These are phyloP conservation scores for Thalia dealbata DNA, from an alignment of 176 grass and related monocot genomes.

Conservation along the genomic window DNA sequence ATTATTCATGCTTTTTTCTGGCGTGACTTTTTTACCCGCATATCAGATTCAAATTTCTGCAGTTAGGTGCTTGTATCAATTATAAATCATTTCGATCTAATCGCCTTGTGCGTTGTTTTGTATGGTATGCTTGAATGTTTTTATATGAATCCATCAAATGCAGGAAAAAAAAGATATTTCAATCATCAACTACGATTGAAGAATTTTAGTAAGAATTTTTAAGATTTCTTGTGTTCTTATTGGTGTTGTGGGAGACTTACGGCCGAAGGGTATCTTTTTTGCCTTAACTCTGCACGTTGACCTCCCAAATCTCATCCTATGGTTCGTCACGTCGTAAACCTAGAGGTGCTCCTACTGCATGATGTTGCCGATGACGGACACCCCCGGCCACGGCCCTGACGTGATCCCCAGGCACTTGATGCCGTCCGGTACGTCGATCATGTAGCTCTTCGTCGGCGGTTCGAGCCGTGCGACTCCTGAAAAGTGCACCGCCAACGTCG, in stretches of 20 bases:
- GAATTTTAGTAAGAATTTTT: too few relatives aligned
- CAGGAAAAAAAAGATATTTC: too few relatives aligned
- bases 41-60: too few relatives aligned
- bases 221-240: too few relatives aligned
- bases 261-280: too few relatives aligned
- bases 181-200: too few relatives aligned
- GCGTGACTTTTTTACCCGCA: not conserved
- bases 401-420: slow-evolving; percentile 52
- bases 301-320: slow-evolving; percentile 37
- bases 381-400: slow-evolving; percentile 17
- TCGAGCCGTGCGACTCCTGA: slow-evolving; percentile 18
- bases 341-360: slow-evolving; percentile 80
- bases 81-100: too few relatives aligned
- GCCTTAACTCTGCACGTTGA: slow-evolving; percentile 31
- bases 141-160: too few relatives aligned
- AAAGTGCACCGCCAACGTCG: slow-evolving; percentile 33
- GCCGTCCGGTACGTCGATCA: slow-evolving; percentile 48
- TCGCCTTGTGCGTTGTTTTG: too few relatives aligned
- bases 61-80: too few relatives aligned
- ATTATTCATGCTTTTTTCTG: not conserved
- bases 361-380: slow-evolving; percentile 49
- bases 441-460: slow-evolving; percentile 44
- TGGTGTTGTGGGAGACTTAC: too few relatives aligned
- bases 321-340: slow-evolving; percentile 41
- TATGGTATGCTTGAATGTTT: too few relatives aligned